Evolutionary conservation across 2,329 filamentous ascomycete species (phyloP).

Genomic region (Thyridium curvatum): DNA sequence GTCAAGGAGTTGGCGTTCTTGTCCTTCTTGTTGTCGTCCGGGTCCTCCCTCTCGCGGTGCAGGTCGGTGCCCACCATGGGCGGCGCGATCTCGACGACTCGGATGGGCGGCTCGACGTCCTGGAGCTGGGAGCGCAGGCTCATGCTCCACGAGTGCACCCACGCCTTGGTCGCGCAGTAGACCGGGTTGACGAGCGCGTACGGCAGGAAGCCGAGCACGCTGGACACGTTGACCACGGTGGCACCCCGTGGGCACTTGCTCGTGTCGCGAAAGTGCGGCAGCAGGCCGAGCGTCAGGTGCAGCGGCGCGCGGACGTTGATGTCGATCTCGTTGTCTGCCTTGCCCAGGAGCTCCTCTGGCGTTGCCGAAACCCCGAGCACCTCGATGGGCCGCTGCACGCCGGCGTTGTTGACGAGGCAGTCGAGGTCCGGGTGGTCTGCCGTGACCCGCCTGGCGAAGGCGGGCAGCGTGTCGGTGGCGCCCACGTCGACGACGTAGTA

Average conservation of each 20-base stretch:
- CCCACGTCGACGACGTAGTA: conserved; percentile 50
- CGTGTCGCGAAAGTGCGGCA: conserved; percentile 39
- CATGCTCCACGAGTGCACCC: conserved; percentile 50
- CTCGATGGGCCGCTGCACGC: conserved; percentile 47
- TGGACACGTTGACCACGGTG: conserved; percentile 48
- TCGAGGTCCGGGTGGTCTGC: conserved; percentile 47
- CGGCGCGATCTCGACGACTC: conserved; percentile 49
- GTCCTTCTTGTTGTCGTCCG: conserved; percentile 53
- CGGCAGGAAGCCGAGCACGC: conserved; percentile 45
- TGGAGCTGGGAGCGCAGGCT: conserved; percentile 45
- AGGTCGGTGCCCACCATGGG: conserved; percentile 48
- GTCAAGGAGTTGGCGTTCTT: conserved; percentile 39
- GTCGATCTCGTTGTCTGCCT: conserved; percentile 50
- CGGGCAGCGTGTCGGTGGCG: conserved; percentile 31
- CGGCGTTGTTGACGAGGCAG: conserved; percentile 54
- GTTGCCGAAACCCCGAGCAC: conserved; percentile 23
- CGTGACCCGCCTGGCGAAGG: conserved; percentile 37
- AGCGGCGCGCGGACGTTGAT: conserved; percentile 54
- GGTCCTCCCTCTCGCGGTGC: conserved; percentile 47
- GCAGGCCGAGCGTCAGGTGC: conserved; percentile 42
- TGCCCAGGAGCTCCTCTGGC: conserved; percentile 35
- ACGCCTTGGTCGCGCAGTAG: conserved; percentile 55
- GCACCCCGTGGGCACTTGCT: conserved; percentile 21
- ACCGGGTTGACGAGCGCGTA: conserved; percentile 48
- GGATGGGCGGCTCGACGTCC: conserved; percentile 28